A percentile compares a stretch with the other conserved stretches of the same genome.
These are phyloP conservation scores for Saitozyma sp. DNA, from an alignment of 768 basidiomycete species.

Conservation along the genomic window DNA sequence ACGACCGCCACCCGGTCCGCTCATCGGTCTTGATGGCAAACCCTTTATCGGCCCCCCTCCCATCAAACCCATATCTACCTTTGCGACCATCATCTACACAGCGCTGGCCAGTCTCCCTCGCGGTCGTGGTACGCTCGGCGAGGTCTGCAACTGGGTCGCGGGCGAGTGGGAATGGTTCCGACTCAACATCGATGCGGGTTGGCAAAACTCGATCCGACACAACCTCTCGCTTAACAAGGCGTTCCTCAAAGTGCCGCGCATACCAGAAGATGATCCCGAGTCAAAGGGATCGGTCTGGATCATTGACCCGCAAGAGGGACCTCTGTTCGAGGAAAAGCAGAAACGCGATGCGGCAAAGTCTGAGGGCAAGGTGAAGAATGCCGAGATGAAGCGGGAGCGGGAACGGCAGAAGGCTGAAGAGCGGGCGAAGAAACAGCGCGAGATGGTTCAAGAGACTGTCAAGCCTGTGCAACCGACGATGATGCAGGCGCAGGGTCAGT, in stretches of 20 bases:
- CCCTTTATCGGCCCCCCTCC: constrained; percentile 57
- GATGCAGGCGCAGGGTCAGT: too few species aligned
- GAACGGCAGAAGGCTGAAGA: constrained; percentile 37
- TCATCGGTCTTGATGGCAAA: constrained; percentile 48
- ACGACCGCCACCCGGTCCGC: constrained; percentile 44
- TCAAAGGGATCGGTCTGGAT: constrained; percentile 93
- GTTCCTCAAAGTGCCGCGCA: constrained; percentile 86
- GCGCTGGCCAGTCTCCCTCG: constrained; percentile 66
- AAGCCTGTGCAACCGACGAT: not conserved
- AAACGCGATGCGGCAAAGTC: constrained; percentile 36
- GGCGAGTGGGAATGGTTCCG: constrained; percentile 87
- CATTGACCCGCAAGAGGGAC: constrained; percentile 64
- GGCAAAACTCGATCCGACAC: constrained; percentile 96
- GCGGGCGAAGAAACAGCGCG: constrained; percentile 21
- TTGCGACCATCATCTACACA: constrained; percentile 86
- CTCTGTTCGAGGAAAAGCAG: constrained; percentile 52
- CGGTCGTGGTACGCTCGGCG: constrained; percentile 72
- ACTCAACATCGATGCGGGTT: constrained; percentile 75
- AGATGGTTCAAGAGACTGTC: constrained; percentile 19
- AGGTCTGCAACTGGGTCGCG: constrained; percentile 89
- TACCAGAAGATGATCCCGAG: constrained; percentile 65
- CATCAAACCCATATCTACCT: constrained; percentile 84
- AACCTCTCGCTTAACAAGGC: constrained; percentile 89
- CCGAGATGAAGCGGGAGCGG: constrained; percentile 28
- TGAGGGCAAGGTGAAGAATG: constrained; percentile 37